phyloP scores from a whole-genome alignment of 2,329 filamentous ascomycete species.

The Ophiostoma angusticollis region DNA sequence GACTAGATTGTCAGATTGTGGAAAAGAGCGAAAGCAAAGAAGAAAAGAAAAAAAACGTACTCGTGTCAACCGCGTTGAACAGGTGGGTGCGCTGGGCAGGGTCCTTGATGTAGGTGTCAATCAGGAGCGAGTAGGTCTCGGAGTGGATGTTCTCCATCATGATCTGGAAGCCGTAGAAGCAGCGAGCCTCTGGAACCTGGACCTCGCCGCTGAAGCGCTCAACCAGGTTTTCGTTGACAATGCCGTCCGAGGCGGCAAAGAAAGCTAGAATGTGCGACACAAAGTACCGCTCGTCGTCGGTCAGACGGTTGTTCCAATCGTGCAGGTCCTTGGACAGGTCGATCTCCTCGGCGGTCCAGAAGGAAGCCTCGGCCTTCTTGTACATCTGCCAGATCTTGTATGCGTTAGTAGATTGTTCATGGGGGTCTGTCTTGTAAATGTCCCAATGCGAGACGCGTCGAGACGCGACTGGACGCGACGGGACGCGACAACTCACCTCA shows the following conservation, averaged over 20 bases:
- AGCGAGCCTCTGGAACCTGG: slow-evolving; percentile 92
- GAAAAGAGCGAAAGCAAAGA: neutral
- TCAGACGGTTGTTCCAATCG: slow-evolving; percentile 98
- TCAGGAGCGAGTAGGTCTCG: slow-evolving; percentile 96
- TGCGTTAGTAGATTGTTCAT: slow-evolving; percentile 25
- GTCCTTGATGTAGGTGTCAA: slow-evolving; percentile 99
- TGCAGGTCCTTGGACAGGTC: slow-evolving; percentile 97
- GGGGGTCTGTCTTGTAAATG: too few relatives aligned
- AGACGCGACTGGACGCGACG: neutral
- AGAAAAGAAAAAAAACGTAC: slow-evolving; percentile 34
- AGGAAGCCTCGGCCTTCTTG: slow-evolving; percentile 98
- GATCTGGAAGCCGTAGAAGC: slow-evolving; percentile 99
- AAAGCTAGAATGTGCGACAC: slow-evolving; percentile 97
- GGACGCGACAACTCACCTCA: slow-evolving; percentile 57
- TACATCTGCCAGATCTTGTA: slow-evolving; percentile 98
- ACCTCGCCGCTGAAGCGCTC: slow-evolving; percentile 97
- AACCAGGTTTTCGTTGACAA: slow-evolving; percentile 98
- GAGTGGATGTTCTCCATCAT: slow-evolving; percentile 99
- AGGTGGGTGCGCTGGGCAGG: slow-evolving; percentile 84
- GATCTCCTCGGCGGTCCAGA: slow-evolving; percentile 99
- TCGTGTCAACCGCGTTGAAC: slow-evolving; percentile 98
- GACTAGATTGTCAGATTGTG: slow-evolving; percentile 55
- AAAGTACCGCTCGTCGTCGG: slow-evolving; percentile 95
- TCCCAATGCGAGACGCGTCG: slow-evolving; percentile 32
- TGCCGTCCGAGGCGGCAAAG: slow-evolving; percentile 96